Evolutionary conservation across 352 stramenopile genomes (phyloP).

Genomic region (Nothophytophthora sp.): DNA sequence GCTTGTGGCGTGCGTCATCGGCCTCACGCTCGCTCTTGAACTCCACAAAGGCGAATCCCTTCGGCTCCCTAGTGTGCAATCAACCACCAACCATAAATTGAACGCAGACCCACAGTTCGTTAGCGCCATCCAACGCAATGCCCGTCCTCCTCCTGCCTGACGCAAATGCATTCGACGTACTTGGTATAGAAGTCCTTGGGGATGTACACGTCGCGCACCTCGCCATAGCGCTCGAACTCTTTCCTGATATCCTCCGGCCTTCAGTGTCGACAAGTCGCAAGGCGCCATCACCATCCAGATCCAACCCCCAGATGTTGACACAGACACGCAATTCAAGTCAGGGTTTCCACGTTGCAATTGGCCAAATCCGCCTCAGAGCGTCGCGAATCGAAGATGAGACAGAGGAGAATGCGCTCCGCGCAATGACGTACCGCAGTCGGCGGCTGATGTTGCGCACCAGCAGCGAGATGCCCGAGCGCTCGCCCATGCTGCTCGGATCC

Average conservation of each 20-base stretch:
- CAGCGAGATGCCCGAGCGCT: slow-evolving; percentile 88
- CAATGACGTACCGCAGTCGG: slow-evolving; percentile 64
- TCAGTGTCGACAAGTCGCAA: slow-evolving; percentile 8
- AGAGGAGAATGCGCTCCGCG: not conserved
- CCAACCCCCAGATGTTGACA: too few species aligned
- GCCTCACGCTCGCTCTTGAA: slow-evolving; percentile 93
- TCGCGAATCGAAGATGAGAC: not conserved
- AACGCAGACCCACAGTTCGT: not conserved
- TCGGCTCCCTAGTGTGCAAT: slow-evolving; percentile 66
- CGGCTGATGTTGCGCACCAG: slow-evolving; percentile 94
- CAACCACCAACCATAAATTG: slow-evolving; percentile 7
- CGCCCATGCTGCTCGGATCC: slow-evolving; percentile 29
- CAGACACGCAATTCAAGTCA: slow-evolving; percentile 4
- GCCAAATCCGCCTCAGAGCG: not conserved
- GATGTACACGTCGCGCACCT: slow-evolving; percentile 96
- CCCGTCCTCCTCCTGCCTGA: not conserved
- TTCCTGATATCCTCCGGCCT: slow-evolving; percentile 90
- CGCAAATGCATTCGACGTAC: slow-evolving; percentile 27
- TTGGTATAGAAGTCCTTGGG: slow-evolving; percentile 94
- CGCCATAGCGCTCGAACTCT: slow-evolving; percentile 93
- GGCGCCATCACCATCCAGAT: too few species aligned
- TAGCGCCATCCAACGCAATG: not conserved
- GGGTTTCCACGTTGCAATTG: slow-evolving; percentile 4
- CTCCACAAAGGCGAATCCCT: slow-evolving; percentile 96
- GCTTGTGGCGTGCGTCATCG: slow-evolving; percentile 87